Conservation (phyloP, 1,284 basidiomycete genomes). For the Cerrena zonata region DNA sequence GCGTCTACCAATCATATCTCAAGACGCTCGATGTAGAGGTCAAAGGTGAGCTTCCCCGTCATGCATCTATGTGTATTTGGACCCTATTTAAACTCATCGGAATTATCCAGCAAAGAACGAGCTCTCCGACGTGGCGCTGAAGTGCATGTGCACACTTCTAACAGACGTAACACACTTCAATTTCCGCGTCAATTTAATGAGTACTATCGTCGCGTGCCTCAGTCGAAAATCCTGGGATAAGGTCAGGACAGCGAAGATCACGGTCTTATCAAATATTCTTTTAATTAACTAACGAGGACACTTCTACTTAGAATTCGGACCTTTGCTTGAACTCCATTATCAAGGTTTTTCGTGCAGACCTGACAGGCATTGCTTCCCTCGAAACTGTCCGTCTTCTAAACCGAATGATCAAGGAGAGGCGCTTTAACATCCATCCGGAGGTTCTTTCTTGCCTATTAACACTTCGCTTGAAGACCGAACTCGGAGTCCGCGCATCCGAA, state of each 20-base stretch:
- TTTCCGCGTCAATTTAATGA: constrained; percentile 90
- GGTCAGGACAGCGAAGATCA: constrained; percentile 40
- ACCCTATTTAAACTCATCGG: constrained; percentile 17
- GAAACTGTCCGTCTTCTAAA: constrained; percentile 89
- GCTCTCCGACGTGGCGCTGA: constrained; percentile 68
- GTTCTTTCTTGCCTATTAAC: constrained; percentile 83
- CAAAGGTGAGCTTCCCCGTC: constrained; percentile 55
- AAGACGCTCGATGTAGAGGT: constrained; percentile 80
- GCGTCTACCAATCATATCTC: constrained; percentile 85
- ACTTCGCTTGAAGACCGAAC: constrained; percentile 84
- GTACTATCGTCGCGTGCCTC: constrained; percentile 76
- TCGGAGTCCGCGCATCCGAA: constrained; percentile 73
- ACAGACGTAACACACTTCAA: constrained; percentile 92
- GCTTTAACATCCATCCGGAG: constrained; percentile 85
- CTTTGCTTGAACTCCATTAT: constrained; percentile 78
- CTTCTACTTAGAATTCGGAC: constrained; percentile 59
- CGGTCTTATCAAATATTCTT: constrained; percentile 4
- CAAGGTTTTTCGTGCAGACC: constrained; percentile 76
- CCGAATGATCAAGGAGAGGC: constrained; percentile 92
- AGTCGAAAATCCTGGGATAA: constrained; percentile 85
- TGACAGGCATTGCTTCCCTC: constrained; percentile 74
- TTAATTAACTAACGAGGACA: background rate
- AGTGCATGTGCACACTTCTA: constrained; percentile 83
- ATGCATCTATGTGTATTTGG: constrained; percentile 3
- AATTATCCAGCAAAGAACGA: constrained; percentile 58